Evolutionary conservation across 2,329 filamentous ascomycete genomes (phyloP).

Genomic region (Lizonia empirigonia): DNA sequence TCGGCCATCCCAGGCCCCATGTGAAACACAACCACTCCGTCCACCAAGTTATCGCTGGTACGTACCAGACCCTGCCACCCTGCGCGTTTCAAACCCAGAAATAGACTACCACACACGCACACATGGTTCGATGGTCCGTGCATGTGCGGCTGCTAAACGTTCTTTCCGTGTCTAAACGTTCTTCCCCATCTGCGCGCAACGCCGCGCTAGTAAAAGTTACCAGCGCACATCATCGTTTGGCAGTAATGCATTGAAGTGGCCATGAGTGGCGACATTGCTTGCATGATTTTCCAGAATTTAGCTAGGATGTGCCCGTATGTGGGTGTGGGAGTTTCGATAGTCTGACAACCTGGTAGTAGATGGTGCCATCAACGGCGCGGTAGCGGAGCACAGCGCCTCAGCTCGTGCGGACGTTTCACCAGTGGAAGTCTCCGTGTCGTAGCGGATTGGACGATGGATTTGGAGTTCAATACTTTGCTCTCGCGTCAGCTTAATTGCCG

Average conservation of each 20-base stretch:
- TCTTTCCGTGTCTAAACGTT: constrained; percentile 7
- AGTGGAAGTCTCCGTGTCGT: constrained; percentile 6
- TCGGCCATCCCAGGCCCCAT: too few species aligned
- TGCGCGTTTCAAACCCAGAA: too few species aligned
- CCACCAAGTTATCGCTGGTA: too few species aligned
- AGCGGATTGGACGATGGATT: constrained; percentile 8
- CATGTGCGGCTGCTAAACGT: constrained; percentile 3
- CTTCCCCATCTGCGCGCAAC: too few species aligned
- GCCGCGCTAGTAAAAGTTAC: constrained; percentile 3
- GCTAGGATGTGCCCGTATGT: background rate
- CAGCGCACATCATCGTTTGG: constrained; percentile 9
- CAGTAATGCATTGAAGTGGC: constrained; percentile 7
- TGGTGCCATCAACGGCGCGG: background rate
- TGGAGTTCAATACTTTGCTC: background rate
- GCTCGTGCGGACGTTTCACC: constrained; percentile 9
- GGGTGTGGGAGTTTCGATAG: constrained; percentile 5
- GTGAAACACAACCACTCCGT: too few species aligned
- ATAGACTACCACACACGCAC: too few species aligned
- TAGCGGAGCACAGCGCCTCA: constrained; percentile 4
- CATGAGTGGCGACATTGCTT: constrained; percentile 5
- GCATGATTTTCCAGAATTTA: too few species aligned
- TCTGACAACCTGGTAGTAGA: background rate
- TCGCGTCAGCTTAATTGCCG: constrained; percentile 3
- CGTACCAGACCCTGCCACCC: too few species aligned
- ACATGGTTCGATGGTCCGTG: constrained; percentile 5